phyloP scores from a whole-genome alignment of 2,329 filamentous ascomycete genomes.

The Myriosclerotinia curreyana region DNA sequence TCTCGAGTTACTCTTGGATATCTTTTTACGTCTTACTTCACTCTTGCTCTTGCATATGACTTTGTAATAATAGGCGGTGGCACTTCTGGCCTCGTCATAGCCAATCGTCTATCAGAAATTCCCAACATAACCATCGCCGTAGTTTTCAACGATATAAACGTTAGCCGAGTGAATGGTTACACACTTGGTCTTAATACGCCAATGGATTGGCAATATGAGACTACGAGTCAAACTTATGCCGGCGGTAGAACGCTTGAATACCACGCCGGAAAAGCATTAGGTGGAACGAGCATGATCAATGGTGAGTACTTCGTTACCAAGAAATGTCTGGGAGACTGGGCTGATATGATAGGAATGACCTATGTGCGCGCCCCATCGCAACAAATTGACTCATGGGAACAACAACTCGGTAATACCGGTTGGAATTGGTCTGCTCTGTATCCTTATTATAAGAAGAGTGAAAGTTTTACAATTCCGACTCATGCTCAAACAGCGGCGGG shows the following conservation, averaged over 20 bases:
- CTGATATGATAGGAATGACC: conserved; percentile 39
- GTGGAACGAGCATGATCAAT: conserved; percentile 28
- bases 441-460: conserved; percentile 45
- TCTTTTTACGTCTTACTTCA: conserved; percentile 1
- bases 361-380: conserved; percentile 26
- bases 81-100: conserved; percentile 29
- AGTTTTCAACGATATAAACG: conserved; percentile 26
- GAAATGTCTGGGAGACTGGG: not conserved
- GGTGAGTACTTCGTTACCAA: conserved; percentile 37
- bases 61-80: conserved; percentile 29
- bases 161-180: conserved; percentile 25
- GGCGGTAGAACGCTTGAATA: conserved; percentile 19
- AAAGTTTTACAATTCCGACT: conserved; percentile 32
- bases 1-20: not conserved
- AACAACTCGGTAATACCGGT: conserved; percentile 41
- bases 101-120: conserved; percentile 29
- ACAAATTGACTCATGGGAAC: conserved; percentile 46
- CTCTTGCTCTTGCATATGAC: conserved; percentile 20
- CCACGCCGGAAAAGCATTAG: conserved; percentile 27
- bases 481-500: conserved; percentile 15
- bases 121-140: conserved; percentile 27
- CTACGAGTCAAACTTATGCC: conserved; percentile 25
- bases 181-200: conserved; percentile 22
- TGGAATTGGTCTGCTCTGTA: conserved; percentile 46
- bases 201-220: conserved; percentile 31